phyloP scores from a whole-genome alignment of 139 green algal species.

The Astrephomene gubernaculifera region DNA sequence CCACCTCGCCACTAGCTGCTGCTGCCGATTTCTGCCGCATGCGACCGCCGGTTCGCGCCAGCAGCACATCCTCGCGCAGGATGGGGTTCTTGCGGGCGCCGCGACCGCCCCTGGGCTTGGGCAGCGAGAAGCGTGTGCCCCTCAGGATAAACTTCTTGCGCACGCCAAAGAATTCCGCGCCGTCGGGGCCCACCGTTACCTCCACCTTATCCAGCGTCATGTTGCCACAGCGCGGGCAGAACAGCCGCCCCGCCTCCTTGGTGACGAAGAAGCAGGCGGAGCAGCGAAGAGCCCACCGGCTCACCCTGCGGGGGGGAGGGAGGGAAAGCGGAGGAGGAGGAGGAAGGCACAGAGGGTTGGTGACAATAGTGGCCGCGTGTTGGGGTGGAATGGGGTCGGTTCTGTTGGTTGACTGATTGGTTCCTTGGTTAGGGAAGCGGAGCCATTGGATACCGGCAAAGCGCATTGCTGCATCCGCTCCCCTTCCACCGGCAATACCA shows the following conservation, averaged over 20 bases:
- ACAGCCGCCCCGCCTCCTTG: slow-evolving; percentile 81
- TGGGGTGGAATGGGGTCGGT: too few species aligned
- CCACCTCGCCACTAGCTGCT: slow-evolving; percentile 59
- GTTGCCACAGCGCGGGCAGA: slow-evolving; percentile 96
- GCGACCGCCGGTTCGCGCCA: slow-evolving; percentile 68
- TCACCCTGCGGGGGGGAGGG: slow-evolving; percentile 56
- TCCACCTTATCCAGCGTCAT: slow-evolving; percentile 87
- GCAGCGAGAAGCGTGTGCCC: slow-evolving; percentile 90
- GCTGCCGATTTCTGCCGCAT: slow-evolving; percentile 44
- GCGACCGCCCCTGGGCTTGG: slow-evolving; percentile 88
- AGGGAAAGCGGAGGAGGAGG: not conserved
- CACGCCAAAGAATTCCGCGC: slow-evolving; percentile 84
- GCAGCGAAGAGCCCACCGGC: slow-evolving; percentile 87
- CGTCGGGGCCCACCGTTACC: slow-evolving; percentile 77
- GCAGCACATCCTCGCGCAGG: slow-evolving; percentile 91
- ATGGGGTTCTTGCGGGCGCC: slow-evolving; percentile 75
- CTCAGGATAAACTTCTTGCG: slow-evolving; percentile 81
- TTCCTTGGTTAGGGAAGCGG: too few species aligned
- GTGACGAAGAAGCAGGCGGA: slow-evolving; percentile 83
- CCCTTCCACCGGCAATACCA: too few species aligned
- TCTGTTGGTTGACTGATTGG: too few species aligned
- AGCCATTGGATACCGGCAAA: too few species aligned
- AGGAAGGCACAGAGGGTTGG: too few species aligned
- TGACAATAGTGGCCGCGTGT: too few species aligned
- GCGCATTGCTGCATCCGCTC: too few species aligned